Evolutionary conservation across 768 basidiomycete species (phyloP).

Genomic region (Pholiota conissans): DNA sequence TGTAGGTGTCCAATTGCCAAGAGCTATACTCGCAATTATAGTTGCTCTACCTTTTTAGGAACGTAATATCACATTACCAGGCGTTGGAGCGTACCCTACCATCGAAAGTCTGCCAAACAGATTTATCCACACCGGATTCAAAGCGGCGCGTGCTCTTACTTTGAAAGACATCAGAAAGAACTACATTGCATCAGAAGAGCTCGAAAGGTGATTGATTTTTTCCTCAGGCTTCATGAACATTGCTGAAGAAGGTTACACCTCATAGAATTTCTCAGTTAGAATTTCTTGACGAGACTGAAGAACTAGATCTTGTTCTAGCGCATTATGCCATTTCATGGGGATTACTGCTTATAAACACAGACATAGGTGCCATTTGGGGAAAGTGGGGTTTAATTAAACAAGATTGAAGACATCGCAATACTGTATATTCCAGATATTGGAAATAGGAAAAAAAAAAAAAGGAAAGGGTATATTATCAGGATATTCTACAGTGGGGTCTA

Average conservation of each 20-base stretch:
- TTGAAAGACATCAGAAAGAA: constrained; percentile 66
- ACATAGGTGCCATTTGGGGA: constrained; percentile 26
- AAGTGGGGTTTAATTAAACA: constrained; percentile 33
- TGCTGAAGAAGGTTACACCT: not conserved
- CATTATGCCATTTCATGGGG: constrained; percentile 93
- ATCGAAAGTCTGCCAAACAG: constrained; percentile 56
- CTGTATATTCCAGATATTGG: no score
- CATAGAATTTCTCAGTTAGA: constrained; percentile 77
- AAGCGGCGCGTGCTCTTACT: constrained; percentile 53
- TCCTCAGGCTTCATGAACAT: not conserved
- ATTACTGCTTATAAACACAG: constrained; percentile 21
- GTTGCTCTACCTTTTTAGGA: constrained; percentile 34
- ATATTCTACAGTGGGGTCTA: not conserved
- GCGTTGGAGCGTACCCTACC: constrained; percentile 62
- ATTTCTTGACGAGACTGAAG: constrained; percentile 92
- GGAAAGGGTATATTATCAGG: no score
- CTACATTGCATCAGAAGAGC: constrained; percentile 49
- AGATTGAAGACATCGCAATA: not conserved
- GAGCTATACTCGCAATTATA: not conserved
- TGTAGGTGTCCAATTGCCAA: constrained; percentile 38
- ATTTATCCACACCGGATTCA: constrained; percentile 60
- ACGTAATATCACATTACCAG: constrained; percentile 75
- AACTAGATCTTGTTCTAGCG: constrained; percentile 83
- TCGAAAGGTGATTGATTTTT: constrained; percentile 49
- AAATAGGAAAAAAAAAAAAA: no score